Evolutionary conservation across 2,329 filamentous ascomycete genomes (phyloP).

Genomic region (Phaeosphaeria sp.): DNA sequence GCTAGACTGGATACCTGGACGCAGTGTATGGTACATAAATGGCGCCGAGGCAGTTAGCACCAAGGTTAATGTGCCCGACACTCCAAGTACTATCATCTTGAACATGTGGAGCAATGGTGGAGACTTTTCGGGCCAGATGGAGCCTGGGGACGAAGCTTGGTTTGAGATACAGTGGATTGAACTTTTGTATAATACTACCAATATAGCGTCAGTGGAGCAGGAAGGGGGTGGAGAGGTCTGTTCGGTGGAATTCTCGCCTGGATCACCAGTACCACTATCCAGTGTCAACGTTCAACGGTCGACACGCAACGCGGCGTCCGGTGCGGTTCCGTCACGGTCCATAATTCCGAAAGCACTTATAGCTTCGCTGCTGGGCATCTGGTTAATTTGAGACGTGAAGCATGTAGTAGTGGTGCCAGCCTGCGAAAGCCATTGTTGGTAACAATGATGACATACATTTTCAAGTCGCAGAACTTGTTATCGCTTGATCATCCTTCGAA

Average conservation of each 20-base stretch:
- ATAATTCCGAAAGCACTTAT: background rate
- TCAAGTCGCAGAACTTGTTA: too few species aligned
- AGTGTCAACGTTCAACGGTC: background rate
- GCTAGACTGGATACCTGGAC: constrained; percentile 11
- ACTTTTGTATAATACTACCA: constrained; percentile 12
- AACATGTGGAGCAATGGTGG: constrained; percentile 21
- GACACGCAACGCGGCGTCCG: background rate
- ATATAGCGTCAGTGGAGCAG: background rate
- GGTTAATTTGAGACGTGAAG: background rate
- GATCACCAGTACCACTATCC: background rate
- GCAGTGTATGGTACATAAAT: constrained; percentile 21
- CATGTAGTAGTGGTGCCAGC: too few species aligned
- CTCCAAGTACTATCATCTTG: constrained; percentile 13
- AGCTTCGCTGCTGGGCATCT: background rate
- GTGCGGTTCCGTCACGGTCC: background rate
- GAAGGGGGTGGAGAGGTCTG: background rate
- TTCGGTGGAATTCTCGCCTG: background rate
- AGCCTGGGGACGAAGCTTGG: constrained; percentile 7
- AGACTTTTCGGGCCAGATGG: constrained; percentile 13
- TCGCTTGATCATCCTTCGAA: too few species aligned
- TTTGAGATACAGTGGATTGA: constrained; percentile 21
- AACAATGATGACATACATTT: too few species aligned
- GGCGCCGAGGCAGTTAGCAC: background rate
- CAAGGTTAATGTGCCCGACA: constrained; percentile 8
- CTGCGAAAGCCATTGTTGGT: too few species aligned